Evolutionary conservation across 345 rosid genomes (phyloP).

Genomic region (Acer yangbiense): DNA sequence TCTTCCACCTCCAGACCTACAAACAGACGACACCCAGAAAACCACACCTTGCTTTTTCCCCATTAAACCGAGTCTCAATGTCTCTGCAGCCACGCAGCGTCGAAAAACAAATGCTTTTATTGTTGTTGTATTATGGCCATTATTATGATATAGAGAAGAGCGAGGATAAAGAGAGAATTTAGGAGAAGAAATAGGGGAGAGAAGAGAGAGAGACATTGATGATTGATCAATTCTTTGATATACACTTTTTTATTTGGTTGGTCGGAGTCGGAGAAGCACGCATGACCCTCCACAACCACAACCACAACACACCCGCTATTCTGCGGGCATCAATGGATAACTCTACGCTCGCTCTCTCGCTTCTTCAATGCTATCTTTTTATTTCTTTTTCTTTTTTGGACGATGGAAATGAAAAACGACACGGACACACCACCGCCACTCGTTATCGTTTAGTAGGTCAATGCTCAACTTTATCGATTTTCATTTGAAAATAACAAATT

Average conservation of each 20-base stretch:
- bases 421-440: not conserved
- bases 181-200: constrained; percentile 42
- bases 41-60: constrained; percentile 31
- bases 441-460: not conserved
- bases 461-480: no score
- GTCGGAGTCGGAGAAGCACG: constrained; percentile 22
- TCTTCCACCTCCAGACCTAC: constrained; percentile 21
- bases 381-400: not conserved
- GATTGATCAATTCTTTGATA: constrained; percentile 18
- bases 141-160: constrained; percentile 34
- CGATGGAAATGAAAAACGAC: no score
- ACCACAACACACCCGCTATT: constrained; percentile 4
- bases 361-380: not conserved
- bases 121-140: constrained; percentile 14
- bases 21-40: constrained; percentile 34
- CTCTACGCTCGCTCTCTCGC: not conserved
- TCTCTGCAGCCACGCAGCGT: constrained; percentile 19
- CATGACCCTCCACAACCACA: constrained; percentile 46
- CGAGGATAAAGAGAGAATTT: constrained; percentile 40
- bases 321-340: not conserved
- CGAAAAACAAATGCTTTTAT: constrained; percentile 22
- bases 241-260: not conserved
- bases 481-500: no score
- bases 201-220: constrained; percentile 42
- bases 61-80: constrained; percentile 33